These are phyloP conservation scores for Cynanchum wilfordii DNA, from an alignment of 257 asterid genomes.

Conservation along the genomic window DNA sequence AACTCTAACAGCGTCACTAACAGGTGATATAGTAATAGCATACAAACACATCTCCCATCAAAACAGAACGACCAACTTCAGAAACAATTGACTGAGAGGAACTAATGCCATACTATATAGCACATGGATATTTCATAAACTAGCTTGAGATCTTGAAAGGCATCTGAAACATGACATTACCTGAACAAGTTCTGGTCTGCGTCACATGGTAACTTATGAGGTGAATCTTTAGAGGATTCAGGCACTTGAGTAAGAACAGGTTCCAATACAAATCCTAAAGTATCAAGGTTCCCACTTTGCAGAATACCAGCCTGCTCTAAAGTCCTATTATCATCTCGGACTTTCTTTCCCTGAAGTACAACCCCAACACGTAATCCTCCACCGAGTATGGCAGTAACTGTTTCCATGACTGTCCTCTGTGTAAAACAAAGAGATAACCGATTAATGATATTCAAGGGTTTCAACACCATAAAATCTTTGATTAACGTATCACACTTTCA, in stretches of 20 bases:
- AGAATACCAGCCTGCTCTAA: slow-evolving; percentile 82
- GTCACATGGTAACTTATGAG: slow-evolving; percentile 5
- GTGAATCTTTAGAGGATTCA: slow-evolving; percentile 16
- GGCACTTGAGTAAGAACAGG: slow-evolving; percentile 43
- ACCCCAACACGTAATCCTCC: slow-evolving; percentile 79
- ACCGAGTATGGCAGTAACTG: slow-evolving; percentile 77
- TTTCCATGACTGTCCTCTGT: slow-evolving; percentile 89
- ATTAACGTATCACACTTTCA: not conserved
- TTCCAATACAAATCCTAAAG: slow-evolving; percentile 75
- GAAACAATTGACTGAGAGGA: not conserved
- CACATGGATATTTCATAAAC: not conserved
- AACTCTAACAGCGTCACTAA: not conserved
- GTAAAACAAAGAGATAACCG: slow-evolving; percentile 4
- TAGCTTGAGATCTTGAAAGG: not conserved
- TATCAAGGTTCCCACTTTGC: slow-evolving; percentile 58
- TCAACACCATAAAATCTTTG: not conserved
- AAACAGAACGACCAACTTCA: not conserved
- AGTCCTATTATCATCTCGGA: slow-evolving; percentile 78
- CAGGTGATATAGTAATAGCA: not conserved
- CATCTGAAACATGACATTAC: slow-evolving; percentile 10
- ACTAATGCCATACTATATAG: not conserved
- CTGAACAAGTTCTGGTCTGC: slow-evolving; percentile 16
- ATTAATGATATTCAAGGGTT: not conserved
- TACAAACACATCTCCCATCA: not conserved
- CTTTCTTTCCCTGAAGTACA: slow-evolving; percentile 87